Evolutionary conservation across 768 basidiomycete species (phyloP), one percentile per base, ranked within the genome.

Genomic region (Kondoa malvinella): DNA sequence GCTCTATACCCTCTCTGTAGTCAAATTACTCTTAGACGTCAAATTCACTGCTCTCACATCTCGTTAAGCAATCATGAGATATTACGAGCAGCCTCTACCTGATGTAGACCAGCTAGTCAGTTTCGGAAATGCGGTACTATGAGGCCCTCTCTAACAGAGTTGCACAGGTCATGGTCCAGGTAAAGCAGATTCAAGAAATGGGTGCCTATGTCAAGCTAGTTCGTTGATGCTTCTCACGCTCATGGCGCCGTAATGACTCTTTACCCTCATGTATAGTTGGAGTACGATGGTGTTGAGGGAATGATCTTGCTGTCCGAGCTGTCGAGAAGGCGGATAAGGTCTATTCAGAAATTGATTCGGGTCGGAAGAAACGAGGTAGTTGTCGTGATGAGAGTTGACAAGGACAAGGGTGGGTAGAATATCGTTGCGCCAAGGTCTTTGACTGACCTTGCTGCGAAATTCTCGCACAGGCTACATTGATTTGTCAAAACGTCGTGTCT

Each of bases 281-380:
- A 96, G 78, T 97, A 99, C 76, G 94, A 99, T 78, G 92, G 92
- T 76, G 95, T 92, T 65, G 95, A 99, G 77, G 95, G 95, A 72
- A 99, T 99, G 95, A 99, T 99, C 73, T 80, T 97, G 15, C 85
- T 99, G n/a, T 95, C 95, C 1, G 95, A 97, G 77, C 86, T 99
- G 1, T 97, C 92, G 2, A 80, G 95, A 74, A 82, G 95, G 74
- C 94, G 94, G 75, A 99, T 99, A 74, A 80, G 94, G 72, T 92
- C 89, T 4, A 95, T 99, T 32, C 94, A 97, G 78, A 99, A 97
- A 77, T 83, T 99, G 68, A 99, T 99, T 77, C 82, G 92, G 34
- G 91, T 97, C 4, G 95, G 95, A 26, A 83, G 95, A 74, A 99
- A 99, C 77, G 94, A 97, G 76, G 94, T 96, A 70, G 95, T 97